Percentiles rank a stretch among this genome's conserved stretches.
phyloP scores from a whole-genome alignment of 1,284 basidiomycete species.

The Bjerkandera adusta region DNA sequence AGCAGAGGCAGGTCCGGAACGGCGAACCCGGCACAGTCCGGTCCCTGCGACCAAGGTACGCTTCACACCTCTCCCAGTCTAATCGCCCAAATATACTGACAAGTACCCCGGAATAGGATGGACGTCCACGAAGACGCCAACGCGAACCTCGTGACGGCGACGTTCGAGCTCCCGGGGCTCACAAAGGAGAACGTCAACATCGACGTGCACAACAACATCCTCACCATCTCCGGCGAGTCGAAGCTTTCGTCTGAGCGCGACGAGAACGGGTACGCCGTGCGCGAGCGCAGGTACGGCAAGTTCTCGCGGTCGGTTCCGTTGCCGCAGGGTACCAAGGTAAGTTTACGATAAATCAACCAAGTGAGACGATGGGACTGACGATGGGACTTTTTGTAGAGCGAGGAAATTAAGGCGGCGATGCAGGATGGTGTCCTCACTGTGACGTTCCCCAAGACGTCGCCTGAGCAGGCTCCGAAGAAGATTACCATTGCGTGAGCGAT shows the following conservation, averaged over 20 bases:
- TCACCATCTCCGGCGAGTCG: conserved; percentile 41
- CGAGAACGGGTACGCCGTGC: conserved; percentile 40
- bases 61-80: not conserved
- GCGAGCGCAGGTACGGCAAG: conserved; percentile 42
- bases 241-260: conserved; percentile 28
- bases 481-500: conserved; percentile 25
- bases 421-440: conserved; percentile 38
- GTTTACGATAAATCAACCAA: conserved; percentile 8
- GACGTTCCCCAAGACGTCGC: conserved; percentile 36
- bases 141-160: conserved; percentile 40
- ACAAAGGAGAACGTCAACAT: conserved; percentile 39
- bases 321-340: conserved; percentile 43
- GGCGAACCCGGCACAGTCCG: not conserved
- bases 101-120: conserved; percentile 31
- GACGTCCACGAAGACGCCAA: conserved; percentile 42
- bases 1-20: not conserved
- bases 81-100: not conserved
- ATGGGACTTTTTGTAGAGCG: conserved; percentile 22
- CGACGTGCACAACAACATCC: conserved; percentile 38
- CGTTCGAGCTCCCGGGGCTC: conserved; percentile 47
- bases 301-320: conserved; percentile 41
- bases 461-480: conserved; percentile 27
- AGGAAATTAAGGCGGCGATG: conserved; percentile 40
- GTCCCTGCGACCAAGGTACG: conserved; percentile 17
- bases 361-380: not conserved